phyloP scores from a whole-genome alignment of 768 basidiomycete genomes.

The Leucocoprinus sp. region DNA sequence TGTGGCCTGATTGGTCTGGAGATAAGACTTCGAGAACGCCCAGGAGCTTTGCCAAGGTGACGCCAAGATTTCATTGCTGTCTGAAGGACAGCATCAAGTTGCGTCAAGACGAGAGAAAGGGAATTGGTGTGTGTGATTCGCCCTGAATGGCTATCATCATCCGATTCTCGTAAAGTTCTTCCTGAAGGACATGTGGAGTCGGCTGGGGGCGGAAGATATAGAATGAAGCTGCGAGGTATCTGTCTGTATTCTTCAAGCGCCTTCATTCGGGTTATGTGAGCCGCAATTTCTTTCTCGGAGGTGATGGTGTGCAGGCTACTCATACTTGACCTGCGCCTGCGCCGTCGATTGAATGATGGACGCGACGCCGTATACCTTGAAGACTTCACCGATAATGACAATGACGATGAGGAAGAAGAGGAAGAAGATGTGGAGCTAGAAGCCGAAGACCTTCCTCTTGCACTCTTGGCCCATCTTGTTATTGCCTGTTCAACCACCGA shows the following conservation, averaged over 20 bases:
- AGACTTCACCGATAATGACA: conserved; percentile 37
- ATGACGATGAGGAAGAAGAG: conserved; percentile 32
- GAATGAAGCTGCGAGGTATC: conserved; percentile 53
- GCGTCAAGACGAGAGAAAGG: conserved; percentile 37
- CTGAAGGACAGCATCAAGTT: conserved; percentile 42
- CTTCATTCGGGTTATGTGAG: conserved; percentile 49
- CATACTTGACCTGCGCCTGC: conserved; percentile 38
- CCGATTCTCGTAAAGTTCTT: not conserved
- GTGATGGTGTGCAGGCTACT: conserved; percentile 42
- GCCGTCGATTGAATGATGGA: conserved; percentile 32
- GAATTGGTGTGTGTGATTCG: conserved; percentile 36
- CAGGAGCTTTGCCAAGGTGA: conserved; percentile 12
- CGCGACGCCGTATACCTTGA: conserved; percentile 34
- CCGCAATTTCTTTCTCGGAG: conserved; percentile 53
- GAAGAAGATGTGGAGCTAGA: conserved; percentile 37
- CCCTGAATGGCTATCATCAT: conserved; percentile 1
- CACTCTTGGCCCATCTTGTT: conserved; percentile 52
- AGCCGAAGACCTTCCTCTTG: conserved; percentile 31
- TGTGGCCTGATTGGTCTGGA: conserved; percentile 1
- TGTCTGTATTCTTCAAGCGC: conserved; percentile 54
- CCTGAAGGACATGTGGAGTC: conserved; percentile 4
- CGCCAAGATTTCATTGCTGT: conserved; percentile 19
- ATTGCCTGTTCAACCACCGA: conserved; percentile 66
- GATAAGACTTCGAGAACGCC: conserved; percentile 15
- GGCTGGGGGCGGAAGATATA: conserved; percentile 48